Evolutionary conservation across 495 filamentous ascomycete species (phyloP), one percentile per base, ranked within the genome.

Genomic region (Letharia columbiana): DNA sequence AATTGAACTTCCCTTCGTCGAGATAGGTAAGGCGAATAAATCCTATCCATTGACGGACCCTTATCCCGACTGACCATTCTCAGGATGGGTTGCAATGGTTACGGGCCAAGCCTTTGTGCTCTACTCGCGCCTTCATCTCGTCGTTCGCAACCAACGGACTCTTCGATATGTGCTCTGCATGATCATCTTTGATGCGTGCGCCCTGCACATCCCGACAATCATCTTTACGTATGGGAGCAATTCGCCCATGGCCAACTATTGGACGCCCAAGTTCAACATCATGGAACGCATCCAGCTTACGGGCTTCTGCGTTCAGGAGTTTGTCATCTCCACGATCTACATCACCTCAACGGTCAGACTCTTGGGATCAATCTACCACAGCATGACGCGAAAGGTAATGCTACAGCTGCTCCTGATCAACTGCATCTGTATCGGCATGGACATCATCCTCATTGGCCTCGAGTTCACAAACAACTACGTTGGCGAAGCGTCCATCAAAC

Each of bases 241-340:
- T 71, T 75, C 84, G 7, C 69, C 71, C 28, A 37, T 37, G 17
- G 60, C 58, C 60, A 69, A 50, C 78, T 74, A 68, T 73, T 80
- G 49, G 64, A 66, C 45, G 78, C 78, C 52, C 82, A 86, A 69
- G 50, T 70, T 72, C 72, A 79, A 78, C 56, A 68, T 85, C 70
- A 83, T 84, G 78, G 86, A 88, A 71, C 85, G 84, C 70, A 80
- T 87, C 61, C 86, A 88, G 69, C 83, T 87, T 76, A 84, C 83
- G 41, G 76, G 78, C 37, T 87, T 89, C 72, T 84, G 77, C 71
- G 59, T 87, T 20, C 86, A 89, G 70, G 86, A 89, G 68, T 77
- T 81, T 57, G 72, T 85, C 69, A 79, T 89, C 66, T 87, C 85
- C 0, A 78, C 74, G 2, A 70, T 89, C 31, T 89, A 88, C 72